phyloP scores from a whole-genome alignment of 192 early-diverging fungal species.

The Coemansia aciculifera region DNA sequence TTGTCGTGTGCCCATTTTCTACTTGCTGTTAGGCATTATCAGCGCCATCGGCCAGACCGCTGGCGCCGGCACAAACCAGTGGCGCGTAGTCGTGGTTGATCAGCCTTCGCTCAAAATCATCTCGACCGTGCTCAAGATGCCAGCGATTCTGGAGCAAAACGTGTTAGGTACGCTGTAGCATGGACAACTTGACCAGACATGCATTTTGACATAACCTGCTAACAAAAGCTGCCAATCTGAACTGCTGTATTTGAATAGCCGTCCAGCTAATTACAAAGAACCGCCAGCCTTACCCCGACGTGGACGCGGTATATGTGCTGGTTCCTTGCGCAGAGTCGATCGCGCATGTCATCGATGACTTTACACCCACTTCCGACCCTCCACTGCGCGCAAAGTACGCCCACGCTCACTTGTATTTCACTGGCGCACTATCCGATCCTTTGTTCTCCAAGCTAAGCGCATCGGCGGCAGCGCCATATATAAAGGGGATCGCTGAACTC shows the following conservation, averaged over 20 bases:
- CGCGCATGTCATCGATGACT: conserved; percentile 48
- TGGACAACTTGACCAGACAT: not conserved
- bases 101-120: conserved; percentile 49
- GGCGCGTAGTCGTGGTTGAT: conserved; percentile 55
- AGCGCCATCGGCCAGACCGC: conserved; percentile 36
- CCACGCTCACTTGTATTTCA: conserved; percentile 53
- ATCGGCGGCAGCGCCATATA: conserved; percentile 39
- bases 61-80: conserved; percentile 30
- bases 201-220: not conserved
- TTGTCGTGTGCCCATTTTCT: not conserved
- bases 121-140: conserved; percentile 52
- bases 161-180: conserved; percentile 31
- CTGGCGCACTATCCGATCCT: conserved; percentile 40
- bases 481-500: conserved; percentile 44
- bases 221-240: not conserved
- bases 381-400: conserved; percentile 24
- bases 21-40: conserved; percentile 36
- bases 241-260: conserved; percentile 20
- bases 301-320: conserved; percentile 56
- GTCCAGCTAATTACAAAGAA: conserved; percentile 47
- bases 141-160: conserved; percentile 47
- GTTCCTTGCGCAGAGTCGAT: conserved; percentile 49
- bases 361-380: conserved; percentile 9
- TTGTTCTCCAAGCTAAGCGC: conserved; percentile 41
- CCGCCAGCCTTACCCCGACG: conserved; percentile 49